These are phyloP conservation scores for Tetrahymena thermophila DNA, from an alignment of 73 alveolate genomes.

Conservation along the genomic window DNA sequence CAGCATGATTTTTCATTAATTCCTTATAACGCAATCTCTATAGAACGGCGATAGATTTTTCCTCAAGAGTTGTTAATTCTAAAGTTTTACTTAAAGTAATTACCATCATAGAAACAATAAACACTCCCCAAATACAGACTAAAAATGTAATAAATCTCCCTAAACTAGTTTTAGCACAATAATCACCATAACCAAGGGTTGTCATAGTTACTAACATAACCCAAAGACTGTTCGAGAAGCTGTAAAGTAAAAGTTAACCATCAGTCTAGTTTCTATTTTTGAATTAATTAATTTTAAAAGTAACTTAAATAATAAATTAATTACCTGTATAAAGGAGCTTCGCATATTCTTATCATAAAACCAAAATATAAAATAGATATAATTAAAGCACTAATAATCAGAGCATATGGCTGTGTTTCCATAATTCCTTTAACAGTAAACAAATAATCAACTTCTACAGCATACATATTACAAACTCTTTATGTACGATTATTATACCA, in stretches of 20 bases:
- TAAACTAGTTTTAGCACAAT: constrained; percentile 22
- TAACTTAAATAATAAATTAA: too few species aligned
- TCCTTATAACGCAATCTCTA: background rate
- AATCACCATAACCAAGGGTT: constrained; percentile 34
- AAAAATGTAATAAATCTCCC: constrained; percentile 32
- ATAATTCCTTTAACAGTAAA: constrained; percentile 17
- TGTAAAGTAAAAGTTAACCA: background rate
- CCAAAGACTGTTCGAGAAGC: constrained; percentile 12
- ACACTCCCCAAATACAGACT: constrained; percentile 22
- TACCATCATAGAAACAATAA: constrained; percentile 31
- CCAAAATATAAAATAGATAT: constrained; percentile 8
- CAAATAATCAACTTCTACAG: constrained; percentile 27
- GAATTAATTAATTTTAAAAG: too few species aligned
- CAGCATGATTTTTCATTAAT: background rate
- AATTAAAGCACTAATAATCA: constrained; percentile 1
- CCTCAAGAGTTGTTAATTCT: background rate
- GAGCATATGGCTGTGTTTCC: constrained; percentile 16
- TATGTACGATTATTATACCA: constrained; percentile 28
- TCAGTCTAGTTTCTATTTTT: background rate
- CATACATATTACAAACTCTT: constrained; percentile 37
- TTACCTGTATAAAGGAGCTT: constrained; percentile 7
- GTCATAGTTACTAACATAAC: constrained; percentile 16
- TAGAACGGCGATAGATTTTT: background rate
- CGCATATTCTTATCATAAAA: constrained; percentile 15
- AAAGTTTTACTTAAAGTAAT: constrained; percentile 16